Evolutionary conservation across 2,329 filamentous ascomycete species (phyloP), one percentile per base, ranked within the genome.

Genomic region (Sporothrix protearum): DNA sequence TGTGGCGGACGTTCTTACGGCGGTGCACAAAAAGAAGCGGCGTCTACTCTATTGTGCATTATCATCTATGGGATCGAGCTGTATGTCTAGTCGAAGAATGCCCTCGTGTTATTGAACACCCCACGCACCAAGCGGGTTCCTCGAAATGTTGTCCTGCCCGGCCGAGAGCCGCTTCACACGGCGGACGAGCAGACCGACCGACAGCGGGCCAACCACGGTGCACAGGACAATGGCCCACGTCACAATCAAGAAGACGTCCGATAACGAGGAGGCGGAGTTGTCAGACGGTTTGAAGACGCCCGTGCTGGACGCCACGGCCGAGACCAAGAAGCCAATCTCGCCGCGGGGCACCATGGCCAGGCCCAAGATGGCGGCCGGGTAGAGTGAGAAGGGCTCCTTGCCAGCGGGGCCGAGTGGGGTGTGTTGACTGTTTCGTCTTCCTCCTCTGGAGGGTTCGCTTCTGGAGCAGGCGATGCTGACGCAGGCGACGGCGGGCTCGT

Each of bases 301-400:
- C 1, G 83, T 81, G 61, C 81, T 84, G 76, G 92, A 85, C 0
- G 90, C 90, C 0, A 94, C 79, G 0, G 89, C 88, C 0, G 89
- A 89, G 73, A 96, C 92, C 57, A 95, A 79, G 73, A 93, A 93
- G 0, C 92, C 91, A 45, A 95, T 92, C 78, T 96, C 92, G 0
- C 92, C 92, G n/a, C 92, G 84, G 0, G 92, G 88, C 0, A 91
- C 86, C 92, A 95, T 95, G 2, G 83, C 85, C 22, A 86, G 82
- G 0, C 89, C 89, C 0, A 94, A 80, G 2, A 94, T 88, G 0
- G 85, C 83, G 0, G 88, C 85, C 0, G 91, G 91, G 73, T 93
- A 90, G 0, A 92, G 80, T 0, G 90, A 93, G 2, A 85, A 79
- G 0, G 88, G 86, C 64, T 47, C 42, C 19, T 86, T 87, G 0